Evolutionary conservation across 169 alveolate genomes (phyloP).

Genomic region (Pseudocohnilembus persalinus): DNA sequence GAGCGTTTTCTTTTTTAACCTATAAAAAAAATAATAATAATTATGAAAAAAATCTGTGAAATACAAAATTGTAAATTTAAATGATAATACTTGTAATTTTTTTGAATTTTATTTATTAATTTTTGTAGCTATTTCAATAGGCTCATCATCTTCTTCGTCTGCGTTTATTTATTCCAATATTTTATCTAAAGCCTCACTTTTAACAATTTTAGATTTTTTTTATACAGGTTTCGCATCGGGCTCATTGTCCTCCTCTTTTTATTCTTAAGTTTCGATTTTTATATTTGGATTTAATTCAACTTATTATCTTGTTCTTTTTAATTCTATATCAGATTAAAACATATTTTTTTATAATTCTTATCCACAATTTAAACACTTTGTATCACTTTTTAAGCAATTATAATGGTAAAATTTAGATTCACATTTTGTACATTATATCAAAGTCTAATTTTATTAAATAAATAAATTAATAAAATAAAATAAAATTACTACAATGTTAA

Average conservation of each 20-base stretch:
- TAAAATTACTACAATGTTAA: no score
- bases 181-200: not conserved
- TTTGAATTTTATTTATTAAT: no score
- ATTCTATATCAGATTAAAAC: not conserved
- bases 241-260: not conserved
- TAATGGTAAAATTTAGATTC: not conserved
- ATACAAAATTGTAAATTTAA: no score
- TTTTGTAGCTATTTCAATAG: no score
- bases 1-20: no score
- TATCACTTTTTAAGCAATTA: not conserved
- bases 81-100: no score
- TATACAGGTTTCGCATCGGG: not conserved
- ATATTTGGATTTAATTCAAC: not conserved
- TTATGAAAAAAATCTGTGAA: no score
- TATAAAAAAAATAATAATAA: no score
- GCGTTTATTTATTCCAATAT: not conserved
- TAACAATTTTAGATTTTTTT: no score
- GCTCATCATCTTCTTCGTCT: no score
- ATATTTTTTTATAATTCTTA: not conserved
- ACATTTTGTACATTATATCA: not conserved
- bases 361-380: not conserved
- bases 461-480: no score
- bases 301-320: not conserved
- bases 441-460: not conserved
- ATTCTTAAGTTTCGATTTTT: no score